phyloP scores from a whole-genome alignment of 768 basidiomycete species.

The Leccinum broughii region DNA sequence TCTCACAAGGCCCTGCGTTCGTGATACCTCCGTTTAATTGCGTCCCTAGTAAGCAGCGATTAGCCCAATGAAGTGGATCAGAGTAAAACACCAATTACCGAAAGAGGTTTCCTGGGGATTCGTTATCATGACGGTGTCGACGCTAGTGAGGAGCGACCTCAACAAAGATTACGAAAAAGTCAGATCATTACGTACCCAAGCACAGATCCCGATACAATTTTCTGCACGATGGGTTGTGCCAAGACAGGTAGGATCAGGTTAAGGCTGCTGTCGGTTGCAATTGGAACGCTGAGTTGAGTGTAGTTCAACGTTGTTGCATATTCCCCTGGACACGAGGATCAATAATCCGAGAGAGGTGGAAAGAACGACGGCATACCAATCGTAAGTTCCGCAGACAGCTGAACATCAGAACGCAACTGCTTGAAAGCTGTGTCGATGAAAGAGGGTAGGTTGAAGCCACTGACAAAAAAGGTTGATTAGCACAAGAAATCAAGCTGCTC shows the following conservation, averaged over 20 bases:
- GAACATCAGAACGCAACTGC: constrained; percentile 60
- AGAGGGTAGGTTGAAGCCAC: constrained; percentile 60
- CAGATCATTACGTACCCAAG: constrained; percentile 42
- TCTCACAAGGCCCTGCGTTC: constrained; percentile 71
- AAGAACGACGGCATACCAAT: constrained; percentile 44
- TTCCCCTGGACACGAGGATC: constrained; percentile 44
- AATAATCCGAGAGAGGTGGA: background rate
- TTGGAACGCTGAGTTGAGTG: constrained; percentile 55
- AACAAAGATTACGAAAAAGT: background rate
- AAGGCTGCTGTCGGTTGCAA: constrained; percentile 59
- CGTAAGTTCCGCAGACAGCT: constrained; percentile 51
- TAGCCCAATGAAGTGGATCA: constrained; percentile 1
- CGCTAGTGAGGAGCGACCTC: constrained; percentile 32
- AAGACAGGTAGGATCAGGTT: constrained; percentile 67
- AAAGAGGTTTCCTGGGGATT: constrained; percentile 59
- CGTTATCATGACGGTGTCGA: constrained; percentile 62
- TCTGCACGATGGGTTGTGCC: constrained; percentile 74
- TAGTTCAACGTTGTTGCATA: constrained; percentile 65
- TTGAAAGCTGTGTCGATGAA: constrained; percentile 70
- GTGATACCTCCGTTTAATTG: constrained; percentile 61
- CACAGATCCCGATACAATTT: constrained; percentile 59
- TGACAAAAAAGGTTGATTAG: constrained; percentile 25
- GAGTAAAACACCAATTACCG: constrained; percentile 32
- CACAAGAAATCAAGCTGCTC: background rate
- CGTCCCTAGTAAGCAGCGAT: constrained; percentile 38